Evolutionary conservation across 306 rosid species (phyloP), one percentile per base, ranked within the genome.

Genomic region (Vigna trinervia): DNA sequence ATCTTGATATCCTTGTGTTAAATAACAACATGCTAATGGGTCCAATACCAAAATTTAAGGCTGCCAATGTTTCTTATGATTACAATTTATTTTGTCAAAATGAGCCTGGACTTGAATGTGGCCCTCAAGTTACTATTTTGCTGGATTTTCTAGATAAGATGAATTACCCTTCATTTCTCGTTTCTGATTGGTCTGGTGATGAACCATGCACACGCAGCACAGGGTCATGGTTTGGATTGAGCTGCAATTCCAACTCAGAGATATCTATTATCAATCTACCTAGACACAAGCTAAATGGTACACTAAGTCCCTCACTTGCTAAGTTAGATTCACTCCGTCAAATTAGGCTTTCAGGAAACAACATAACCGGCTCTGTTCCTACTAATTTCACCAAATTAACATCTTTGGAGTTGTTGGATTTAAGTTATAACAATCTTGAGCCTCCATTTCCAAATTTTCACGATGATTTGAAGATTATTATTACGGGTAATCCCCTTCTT

Each of bases 11-110:
- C 54, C 62, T 93, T 72, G 94, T 85, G 67, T 81, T 90, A 46
- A 90, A 87, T 56, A 93, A 90, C 82, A 93, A 93, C 85, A 67
- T 12, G 79, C 84, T 93, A 7, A 87, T 90, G 86, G 97, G 97
- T 79, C 84, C 97, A 10, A 83, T 90, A 58, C 97, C 97, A 3
- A 51, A 87, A 83, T 93, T 93, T 75, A 84, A 86, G 66, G 87
- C 86, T 22, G 74, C 72, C 63, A 85, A 86, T 71, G 74, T 82
- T 84, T 47, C 94, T 52, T 88, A 39, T 79, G 84, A 69, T 45
- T 51, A 51, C 46, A 93, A 93, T 85, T 80, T 77, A 20, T 89
- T 93, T 76, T 93, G 97, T 80, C 92, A 83, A 57, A 1, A 72
- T 54, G 71, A 84, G 69, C 94, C 91, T 23, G 94, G 93, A 53